Base-by-base conservation (phyloP, 1,139 yeast genomes). In the Zygosaccharomyces sapae region DNA sequence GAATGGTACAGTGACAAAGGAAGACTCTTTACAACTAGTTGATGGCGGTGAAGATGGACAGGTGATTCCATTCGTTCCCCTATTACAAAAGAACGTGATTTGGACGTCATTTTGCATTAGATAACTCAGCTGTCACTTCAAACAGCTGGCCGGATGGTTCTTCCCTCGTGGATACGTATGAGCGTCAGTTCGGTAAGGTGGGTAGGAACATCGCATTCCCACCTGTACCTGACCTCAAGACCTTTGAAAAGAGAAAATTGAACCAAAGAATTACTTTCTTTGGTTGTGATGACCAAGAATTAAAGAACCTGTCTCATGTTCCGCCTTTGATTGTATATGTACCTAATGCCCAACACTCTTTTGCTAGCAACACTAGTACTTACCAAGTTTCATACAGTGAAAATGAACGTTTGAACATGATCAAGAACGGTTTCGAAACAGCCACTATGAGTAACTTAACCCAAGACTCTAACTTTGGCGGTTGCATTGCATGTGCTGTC, bases 21-120 rank as follows among this genome's bases (percentile, higher is more conserved):
- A 62, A 25, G 72, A 74, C 6, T 69, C 75, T 2, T 71, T 88
- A 34, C 76, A 69, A 57, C 71, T 88, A 47, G 89, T 80, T 7
- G 96, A 88, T 61, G 96, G 96, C 47, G 95, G 96, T 51, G 89
- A 83, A 66, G 95, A 86, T 65, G 67, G 65, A 4, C 90, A 87
- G 61, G 83, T 81, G 56, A 74, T 88, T 22, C 96, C 96, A 4
- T 69, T 86, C 34, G 73, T 76, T 51, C 95, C 96, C 7, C 71
- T 87, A 54, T 65, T 87, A 40, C 90, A 83, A 65, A 77, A 79
- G 75, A 74, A 35, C 77, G 96, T 61, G 70, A 73, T 19, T 74
- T 87, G 19, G 96, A 88, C 62, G 79, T 84, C n/a, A 75, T 89
- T 31, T 89, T 65, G 94, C 94, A 0, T 81, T 79, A 61, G 97